Evolutionary conservation across 2,329 filamentous ascomycete genomes (phyloP).

Genomic region (Fusarium penzigii): DNA sequence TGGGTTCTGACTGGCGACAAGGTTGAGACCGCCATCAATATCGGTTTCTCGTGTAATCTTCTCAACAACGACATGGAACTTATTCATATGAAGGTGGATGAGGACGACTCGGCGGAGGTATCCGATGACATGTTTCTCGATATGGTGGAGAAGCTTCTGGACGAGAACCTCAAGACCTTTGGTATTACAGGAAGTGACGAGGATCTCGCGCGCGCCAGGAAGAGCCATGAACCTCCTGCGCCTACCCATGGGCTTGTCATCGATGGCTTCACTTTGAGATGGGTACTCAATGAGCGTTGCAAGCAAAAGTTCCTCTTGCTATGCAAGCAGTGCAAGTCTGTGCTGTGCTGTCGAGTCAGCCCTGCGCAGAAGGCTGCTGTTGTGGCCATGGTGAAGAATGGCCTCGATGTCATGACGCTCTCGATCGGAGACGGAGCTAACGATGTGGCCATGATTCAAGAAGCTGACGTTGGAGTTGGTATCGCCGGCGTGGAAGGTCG

Average conservation of each 20-base stretch:
- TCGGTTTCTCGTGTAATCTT: constrained; percentile 97
- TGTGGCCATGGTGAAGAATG: constrained; percentile 91
- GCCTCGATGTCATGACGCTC: constrained; percentile 93
- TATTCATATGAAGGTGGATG: constrained; percentile 82
- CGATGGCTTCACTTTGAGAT: constrained; percentile 89
- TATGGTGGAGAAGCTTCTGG: constrained; percentile 69
- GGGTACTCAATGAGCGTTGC: constrained; percentile 78
- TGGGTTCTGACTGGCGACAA: constrained; percentile 99
- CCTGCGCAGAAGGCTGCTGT: constrained; percentile 98
- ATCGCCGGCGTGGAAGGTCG: constrained; percentile 92
- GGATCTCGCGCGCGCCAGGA: constrained; percentile 76
- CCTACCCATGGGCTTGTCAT: constrained; percentile 92
- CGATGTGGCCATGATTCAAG: constrained; percentile 97
- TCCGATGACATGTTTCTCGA: constrained; percentile 52
- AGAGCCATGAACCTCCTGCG: constrained; percentile 82
- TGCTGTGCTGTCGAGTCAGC: constrained; percentile 95
- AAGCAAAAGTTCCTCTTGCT: constrained; percentile 92
- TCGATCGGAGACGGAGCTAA: constrained; percentile 94
- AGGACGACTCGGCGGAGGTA: constrained; percentile 60
- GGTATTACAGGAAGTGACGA: constrained; percentile 80
- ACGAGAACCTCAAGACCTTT: constrained; percentile 72
- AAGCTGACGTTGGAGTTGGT: constrained; percentile 94
- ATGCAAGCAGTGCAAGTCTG: constrained; percentile 95
- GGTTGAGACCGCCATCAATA: constrained; percentile 99
- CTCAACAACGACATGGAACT: constrained; percentile 98